Evolutionary conservation across 495 filamentous ascomycete genomes (phyloP).

Genomic region (Pyronema omphalodes): DNA sequence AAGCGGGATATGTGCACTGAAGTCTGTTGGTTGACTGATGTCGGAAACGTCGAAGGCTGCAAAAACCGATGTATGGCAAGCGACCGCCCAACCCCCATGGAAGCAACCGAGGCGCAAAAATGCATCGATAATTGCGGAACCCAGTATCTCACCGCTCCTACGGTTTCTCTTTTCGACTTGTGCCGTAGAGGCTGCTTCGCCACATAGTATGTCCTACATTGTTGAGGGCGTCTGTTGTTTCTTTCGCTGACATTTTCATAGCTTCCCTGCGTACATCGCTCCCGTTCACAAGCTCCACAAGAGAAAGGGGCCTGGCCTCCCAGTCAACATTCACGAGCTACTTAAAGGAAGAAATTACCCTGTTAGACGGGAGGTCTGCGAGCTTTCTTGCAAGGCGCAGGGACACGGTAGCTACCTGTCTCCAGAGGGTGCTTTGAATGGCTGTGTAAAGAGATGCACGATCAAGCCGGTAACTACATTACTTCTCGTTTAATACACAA

Average conservation of each 20-base stretch:
- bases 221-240: not conserved
- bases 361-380: not conserved
- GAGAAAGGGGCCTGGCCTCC: not conserved
- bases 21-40: slow-evolving; percentile 1
- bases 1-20: slow-evolving; percentile 1
- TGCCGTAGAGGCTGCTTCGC: slow-evolving; percentile 1
- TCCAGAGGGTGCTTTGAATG: not conserved
- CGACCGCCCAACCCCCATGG: not conserved
- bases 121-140: slow-evolving; percentile 1
- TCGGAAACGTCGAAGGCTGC: not conserved
- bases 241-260: not conserved
- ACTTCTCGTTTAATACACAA: not conserved
- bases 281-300: not conserved
- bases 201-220: not conserved
- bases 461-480: not conserved
- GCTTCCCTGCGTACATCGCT: not conserved
- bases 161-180: not conserved
- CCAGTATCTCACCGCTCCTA: not conserved
- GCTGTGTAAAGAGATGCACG: not conserved
- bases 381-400: not conserved
- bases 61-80: not conserved
- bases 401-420: not conserved
- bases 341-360: not conserved
- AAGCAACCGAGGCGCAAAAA: not conserved
- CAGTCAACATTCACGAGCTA: not conserved